These are phyloP conservation scores for Rhizopogon roseolus DNA, from an alignment of 768 basidiomycete genomes.

Conservation along the genomic window DNA sequence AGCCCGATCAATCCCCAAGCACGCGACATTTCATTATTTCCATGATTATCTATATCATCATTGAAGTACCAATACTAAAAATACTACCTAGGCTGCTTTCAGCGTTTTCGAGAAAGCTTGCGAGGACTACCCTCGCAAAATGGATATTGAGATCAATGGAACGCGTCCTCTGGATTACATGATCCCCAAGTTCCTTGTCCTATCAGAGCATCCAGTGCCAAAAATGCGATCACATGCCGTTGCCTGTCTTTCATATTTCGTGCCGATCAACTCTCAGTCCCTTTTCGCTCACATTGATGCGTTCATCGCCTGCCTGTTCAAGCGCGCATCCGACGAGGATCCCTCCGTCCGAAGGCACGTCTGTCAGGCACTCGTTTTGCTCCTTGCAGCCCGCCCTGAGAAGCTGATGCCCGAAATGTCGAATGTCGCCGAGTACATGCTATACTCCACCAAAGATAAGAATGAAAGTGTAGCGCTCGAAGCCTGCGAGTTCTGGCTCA, in stretches of 20 bases:
- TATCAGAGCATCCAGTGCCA: slow-evolving; percentile 78
- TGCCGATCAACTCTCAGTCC: slow-evolving; percentile 81
- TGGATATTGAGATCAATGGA: slow-evolving; percentile 91
- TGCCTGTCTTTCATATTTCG: slow-evolving; percentile 91
- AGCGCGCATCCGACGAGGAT: slow-evolving; percentile 91
- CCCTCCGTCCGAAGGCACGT: slow-evolving; percentile 93
- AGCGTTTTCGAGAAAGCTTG: slow-evolving; percentile 93
- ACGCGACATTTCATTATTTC: background rate
- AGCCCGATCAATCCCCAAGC: background rate
- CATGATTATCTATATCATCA: background rate
- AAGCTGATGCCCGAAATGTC: slow-evolving; percentile 95
- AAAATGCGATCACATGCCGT: slow-evolving; percentile 94
- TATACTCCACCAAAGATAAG: slow-evolving; percentile 96
- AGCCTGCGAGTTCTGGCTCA: slow-evolving; percentile 99
- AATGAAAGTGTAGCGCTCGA: slow-evolving; percentile 96
- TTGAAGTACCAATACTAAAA: slow-evolving; percentile 11
- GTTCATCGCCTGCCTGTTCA: slow-evolving; percentile 92
- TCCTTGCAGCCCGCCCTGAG: slow-evolving; percentile 90
- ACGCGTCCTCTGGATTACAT: slow-evolving; percentile 93
- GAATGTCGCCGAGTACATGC: slow-evolving; percentile 97
- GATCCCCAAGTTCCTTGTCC: slow-evolving; percentile 90
- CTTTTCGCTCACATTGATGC: slow-evolving; percentile 88
- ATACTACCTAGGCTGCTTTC: slow-evolving; percentile 69
- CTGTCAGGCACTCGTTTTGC: slow-evolving; percentile 90
- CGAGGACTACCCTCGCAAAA: slow-evolving; percentile 93